These are phyloP conservation scores for Volvariella volvacea DNA, from an alignment of 1,284 basidiomycete species.

Conservation along the genomic window DNA sequence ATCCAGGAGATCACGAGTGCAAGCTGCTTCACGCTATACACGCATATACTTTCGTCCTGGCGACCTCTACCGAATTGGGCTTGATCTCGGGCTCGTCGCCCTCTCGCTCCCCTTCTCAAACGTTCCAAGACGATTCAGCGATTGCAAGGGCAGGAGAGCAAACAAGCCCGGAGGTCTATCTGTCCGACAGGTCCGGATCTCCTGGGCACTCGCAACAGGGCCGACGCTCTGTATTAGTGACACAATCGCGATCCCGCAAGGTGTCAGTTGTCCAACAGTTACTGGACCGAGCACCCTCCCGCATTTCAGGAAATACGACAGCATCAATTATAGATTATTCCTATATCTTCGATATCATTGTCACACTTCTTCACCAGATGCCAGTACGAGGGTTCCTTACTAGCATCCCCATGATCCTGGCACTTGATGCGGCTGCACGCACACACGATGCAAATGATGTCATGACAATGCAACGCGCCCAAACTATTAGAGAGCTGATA, in stretches of 20 bases:
- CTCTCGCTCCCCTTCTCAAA: slow-evolving; percentile 29
- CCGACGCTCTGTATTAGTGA: slow-evolving; percentile 40
- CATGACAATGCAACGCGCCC: slow-evolving; percentile 38
- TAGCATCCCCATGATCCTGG: slow-evolving; percentile 81
- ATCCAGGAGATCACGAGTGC: slow-evolving; percentile 51
- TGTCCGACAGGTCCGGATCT: slow-evolving; percentile 16
- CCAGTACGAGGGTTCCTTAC: slow-evolving; percentile 72
- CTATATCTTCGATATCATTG: slow-evolving; percentile 67
- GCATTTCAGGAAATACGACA: slow-evolving; percentile 37
- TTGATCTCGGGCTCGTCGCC: slow-evolving; percentile 30
- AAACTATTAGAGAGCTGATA: slow-evolving; percentile 60
- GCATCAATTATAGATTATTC: slow-evolving; percentile 73
- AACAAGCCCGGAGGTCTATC: slow-evolving; percentile 8
- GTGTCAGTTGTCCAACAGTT: slow-evolving; percentile 45
- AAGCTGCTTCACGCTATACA: slow-evolving; percentile 76
- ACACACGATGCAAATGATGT: slow-evolving; percentile 34
- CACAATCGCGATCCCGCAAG: slow-evolving; percentile 46
- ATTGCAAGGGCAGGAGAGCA: slow-evolving; percentile 20
- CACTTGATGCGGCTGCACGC: slow-evolving; percentile 56
- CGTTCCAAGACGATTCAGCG: slow-evolving; percentile 22
- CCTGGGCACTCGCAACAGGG: slow-evolving; percentile 13
- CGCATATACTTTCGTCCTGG: slow-evolving; percentile 73
- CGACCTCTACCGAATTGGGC: slow-evolving; percentile 60
- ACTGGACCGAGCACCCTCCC: slow-evolving; percentile 39
- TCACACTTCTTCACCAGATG: slow-evolving; percentile 58